Base-by-base conservation (phyloP, 352 stramenopile species). In the Phytophthora meadii region DNA sequence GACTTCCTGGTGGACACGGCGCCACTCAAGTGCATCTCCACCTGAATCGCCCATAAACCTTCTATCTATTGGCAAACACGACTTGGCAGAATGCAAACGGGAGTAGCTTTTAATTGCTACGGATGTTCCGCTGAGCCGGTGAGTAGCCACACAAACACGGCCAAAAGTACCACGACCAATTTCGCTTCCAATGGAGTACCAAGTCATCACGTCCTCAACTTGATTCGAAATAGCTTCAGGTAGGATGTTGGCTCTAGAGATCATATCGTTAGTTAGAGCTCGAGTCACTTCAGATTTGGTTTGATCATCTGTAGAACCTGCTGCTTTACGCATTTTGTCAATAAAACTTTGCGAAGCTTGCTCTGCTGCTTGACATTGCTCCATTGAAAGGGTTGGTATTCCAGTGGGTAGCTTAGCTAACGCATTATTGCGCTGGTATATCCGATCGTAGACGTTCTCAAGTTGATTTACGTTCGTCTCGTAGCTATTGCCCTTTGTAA, bases 41-140 rank as follows among this genome's bases (percentile, higher is more conserved):
- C 41, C 10, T 0, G 36, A 66, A 32, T 66, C 44, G 0, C n/a
- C 19, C 39, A 30, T 54, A 7, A 11, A 25, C 22, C 46, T 27
- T 25, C 60, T 73, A 25, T 55, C 28, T 17, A 66, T 30, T 12
- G 60, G 45, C 15, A 69, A 77, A 19, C 82, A 90, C 14, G 73
- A 68, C 14, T 40, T 54, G 9, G 73, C 65, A n/a, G 67, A 67
- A 39, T 72, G 59, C 11, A 81, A 70, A 39, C 82, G 71, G 8
- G 60, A 62, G 67, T 92, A 92, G 30, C 72, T 88, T 65, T 92
- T 92, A 54, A 92, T 82, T 9, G 81, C 81, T 5, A 92, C 83
- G 4, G 48, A 42, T 1, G 69, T 72, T 8, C 48, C 58, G 48
- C 65, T 85, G 15, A 90, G 41, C 8, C 79, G 72, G 24, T 92